Percentiles rank a stretch among this genome's conserved stretches.
These are phyloP conservation scores for Corymbia maculata DNA, from an alignment of 345 rosid genomes.

Conservation along the genomic window DNA sequence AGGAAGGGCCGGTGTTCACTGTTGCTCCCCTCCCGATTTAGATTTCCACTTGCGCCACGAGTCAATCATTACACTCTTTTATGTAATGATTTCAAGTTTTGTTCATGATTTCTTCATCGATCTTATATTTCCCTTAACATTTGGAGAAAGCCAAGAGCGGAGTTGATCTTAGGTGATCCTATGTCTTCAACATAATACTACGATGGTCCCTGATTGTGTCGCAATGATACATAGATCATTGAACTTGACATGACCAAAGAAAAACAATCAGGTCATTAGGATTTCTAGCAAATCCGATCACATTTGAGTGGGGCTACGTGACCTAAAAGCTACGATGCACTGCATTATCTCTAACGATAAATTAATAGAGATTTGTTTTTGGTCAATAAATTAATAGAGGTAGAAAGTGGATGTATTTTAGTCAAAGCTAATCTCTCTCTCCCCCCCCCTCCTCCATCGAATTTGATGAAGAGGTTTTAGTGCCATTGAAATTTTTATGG, in stretches of 20 bases:
- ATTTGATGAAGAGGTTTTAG: not conserved
- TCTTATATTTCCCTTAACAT: not conserved
- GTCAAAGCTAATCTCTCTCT: not conserved
- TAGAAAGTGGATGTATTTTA: not conserved
- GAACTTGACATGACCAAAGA: not conserved
- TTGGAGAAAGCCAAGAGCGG: not conserved
- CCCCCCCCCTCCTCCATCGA: not conserved
- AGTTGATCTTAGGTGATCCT: not conserved
- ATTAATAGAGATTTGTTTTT: not conserved
- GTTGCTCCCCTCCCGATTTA: not conserved
- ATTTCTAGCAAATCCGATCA: not conserved
- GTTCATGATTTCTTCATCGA: not conserved
- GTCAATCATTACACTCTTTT: too few species aligned
- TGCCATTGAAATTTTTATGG: not conserved
- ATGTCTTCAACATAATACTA: not conserved
- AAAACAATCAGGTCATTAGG: not conserved
- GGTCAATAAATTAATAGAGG: not conserved
- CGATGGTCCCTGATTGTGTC: not conserved
- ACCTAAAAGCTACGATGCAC: not conserved
- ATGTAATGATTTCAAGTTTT: not conserved
- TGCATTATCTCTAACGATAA: not conserved
- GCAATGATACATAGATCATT: not conserved
- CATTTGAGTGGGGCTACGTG: not conserved
- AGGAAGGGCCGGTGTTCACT: too few species aligned
- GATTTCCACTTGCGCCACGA: not conserved